A percentile compares a stretch with the other conserved stretches of the same genome.
These are phyloP conservation scores for Sisymbrium altissimum DNA, from an alignment of 345 rosid genomes.

Conservation along the genomic window DNA sequence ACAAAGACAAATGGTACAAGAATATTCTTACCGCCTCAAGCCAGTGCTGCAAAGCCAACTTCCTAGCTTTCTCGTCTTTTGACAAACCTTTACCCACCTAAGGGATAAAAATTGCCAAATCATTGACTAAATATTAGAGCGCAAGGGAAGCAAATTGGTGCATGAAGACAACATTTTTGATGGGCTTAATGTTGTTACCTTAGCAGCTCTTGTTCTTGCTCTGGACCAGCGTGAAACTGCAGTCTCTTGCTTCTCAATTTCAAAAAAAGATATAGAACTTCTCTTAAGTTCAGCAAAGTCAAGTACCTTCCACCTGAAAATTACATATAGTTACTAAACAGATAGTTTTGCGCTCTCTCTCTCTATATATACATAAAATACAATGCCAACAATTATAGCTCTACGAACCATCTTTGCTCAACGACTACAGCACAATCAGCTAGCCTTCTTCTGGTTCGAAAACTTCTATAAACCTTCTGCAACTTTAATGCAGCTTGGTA, in stretches of 20 bases:
- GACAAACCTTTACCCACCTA: conserved; percentile 94
- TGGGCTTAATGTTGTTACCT: conserved; percentile 39
- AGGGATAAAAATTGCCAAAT: neutral
- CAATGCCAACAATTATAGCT: neutral
- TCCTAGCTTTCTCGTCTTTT: conserved; percentile 75
- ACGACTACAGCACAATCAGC: conserved; percentile 93
- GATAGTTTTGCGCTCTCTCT: neutral
- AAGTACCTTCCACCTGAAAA: conserved; percentile 79
- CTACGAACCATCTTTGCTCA: conserved; percentile 86
- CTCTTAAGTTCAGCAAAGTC: conserved; percentile 91
- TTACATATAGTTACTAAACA: conserved; percentile 4
- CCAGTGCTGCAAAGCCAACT: conserved; percentile 95
- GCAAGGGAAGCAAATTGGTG: neutral
- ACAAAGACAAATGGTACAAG: neutral
- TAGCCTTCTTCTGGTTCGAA: conserved; percentile 80
- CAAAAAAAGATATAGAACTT: conserved; percentile 89
- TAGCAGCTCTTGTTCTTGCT: conserved; percentile 86
- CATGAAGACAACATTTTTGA: neutral
- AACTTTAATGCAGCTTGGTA: conserved; percentile 69
- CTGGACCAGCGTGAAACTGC: conserved; percentile 91
- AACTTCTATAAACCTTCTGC: conserved; percentile 92
- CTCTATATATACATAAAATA: neutral
- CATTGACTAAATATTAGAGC: neutral
- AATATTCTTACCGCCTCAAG: conserved; percentile 78
- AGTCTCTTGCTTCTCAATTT: conserved; percentile 72